Evolutionary conservation across 2,329 filamentous ascomycete genomes (phyloP).

Genomic region (Neofusicoccum umdonicola): DNA sequence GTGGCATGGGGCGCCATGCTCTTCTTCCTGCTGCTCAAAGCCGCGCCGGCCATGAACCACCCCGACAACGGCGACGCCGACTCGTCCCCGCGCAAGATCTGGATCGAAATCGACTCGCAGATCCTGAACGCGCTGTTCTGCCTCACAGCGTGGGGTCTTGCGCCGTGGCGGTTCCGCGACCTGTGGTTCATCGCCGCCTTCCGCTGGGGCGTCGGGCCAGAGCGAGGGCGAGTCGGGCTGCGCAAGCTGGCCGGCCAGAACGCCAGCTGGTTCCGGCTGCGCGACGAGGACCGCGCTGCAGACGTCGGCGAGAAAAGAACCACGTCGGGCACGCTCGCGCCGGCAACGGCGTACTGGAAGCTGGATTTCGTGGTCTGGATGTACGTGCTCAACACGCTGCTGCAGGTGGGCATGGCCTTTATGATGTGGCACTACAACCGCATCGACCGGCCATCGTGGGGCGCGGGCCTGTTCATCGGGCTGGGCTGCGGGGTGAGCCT

Average conservation of each 20-base stretch:
- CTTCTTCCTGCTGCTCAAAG: slow-evolving; percentile 78
- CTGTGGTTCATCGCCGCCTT: slow-evolving; percentile 69
- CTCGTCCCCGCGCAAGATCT: slow-evolving; percentile 41
- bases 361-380: slow-evolving; percentile 77
- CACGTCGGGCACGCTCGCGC: slow-evolving; percentile 63
- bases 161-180: slow-evolving; percentile 75
- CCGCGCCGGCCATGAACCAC: slow-evolving; percentile 68
- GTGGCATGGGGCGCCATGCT: slow-evolving; percentile 91
- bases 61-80: background rate
- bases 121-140: slow-evolving; percentile 83
- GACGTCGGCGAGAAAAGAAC: slow-evolving; percentile 45
- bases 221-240: background rate
- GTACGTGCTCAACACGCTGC: slow-evolving; percentile 74
- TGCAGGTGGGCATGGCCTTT: slow-evolving; percentile 71
- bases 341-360: slow-evolving; percentile 68
- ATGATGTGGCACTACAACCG: slow-evolving; percentile 80
- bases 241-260: slow-evolving; percentile 36
- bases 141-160: slow-evolving; percentile 78
- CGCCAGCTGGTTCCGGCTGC: slow-evolving; percentile 58
- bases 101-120: slow-evolving; percentile 84
- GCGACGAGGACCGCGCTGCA: slow-evolving; percentile 53
- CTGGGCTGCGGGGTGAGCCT: slow-evolving; percentile 63
- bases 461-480: slow-evolving; percentile 74
- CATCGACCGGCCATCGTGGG: slow-evolving; percentile 73
- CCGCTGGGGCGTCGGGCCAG: slow-evolving; percentile 47